These are phyloP conservation scores for Daedaleopsis nitida DNA, from an alignment of 768 basidiomycete genomes.

Conservation along the genomic window DNA sequence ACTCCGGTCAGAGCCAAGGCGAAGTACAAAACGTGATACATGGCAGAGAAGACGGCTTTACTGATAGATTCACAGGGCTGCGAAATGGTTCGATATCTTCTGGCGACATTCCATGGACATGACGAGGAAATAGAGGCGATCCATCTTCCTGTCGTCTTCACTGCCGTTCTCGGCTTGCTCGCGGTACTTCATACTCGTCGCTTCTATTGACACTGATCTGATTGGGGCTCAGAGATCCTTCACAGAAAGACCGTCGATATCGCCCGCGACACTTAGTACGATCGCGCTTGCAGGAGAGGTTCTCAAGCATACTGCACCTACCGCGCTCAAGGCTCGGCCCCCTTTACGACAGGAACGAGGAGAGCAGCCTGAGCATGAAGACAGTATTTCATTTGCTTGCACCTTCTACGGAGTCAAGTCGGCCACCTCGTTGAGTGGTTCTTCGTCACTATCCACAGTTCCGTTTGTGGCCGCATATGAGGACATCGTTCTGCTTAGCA, in stretches of 20 bases:
- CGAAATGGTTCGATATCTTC: constrained; percentile 68
- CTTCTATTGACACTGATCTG: neutral
- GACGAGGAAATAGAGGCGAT: constrained; percentile 86
- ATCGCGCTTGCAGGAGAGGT: constrained; percentile 26
- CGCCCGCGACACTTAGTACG: constrained; percentile 5
- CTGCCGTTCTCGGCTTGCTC: constrained; percentile 64
- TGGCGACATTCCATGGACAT: constrained; percentile 70
- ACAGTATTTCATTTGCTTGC: constrained; percentile 52
- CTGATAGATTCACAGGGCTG: constrained; percentile 50
- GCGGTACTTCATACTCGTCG: constrained; percentile 46
- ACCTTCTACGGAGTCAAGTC: constrained; percentile 56
- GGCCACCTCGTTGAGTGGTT: neutral
- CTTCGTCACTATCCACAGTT: constrained; percentile 31
- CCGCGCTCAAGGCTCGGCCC: constrained; percentile 23
- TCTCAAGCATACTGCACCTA: constrained; percentile 19
- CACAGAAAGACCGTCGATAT: constrained; percentile 9
- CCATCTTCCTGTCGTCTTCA: constrained; percentile 80
- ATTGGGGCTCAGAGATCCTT: neutral
- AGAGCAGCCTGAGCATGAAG: neutral
- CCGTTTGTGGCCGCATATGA: constrained; percentile 65
- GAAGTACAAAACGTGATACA: constrained; percentile 45
- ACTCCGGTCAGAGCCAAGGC: constrained; percentile 39
- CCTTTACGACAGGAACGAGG: constrained; percentile 1
- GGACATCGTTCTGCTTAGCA: constrained; percentile 38
- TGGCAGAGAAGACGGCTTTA: neutral